These are phyloP conservation scores for Pleurotus pulmonarius DNA, from an alignment of 768 basidiomycete genomes.

Conservation along the genomic window DNA sequence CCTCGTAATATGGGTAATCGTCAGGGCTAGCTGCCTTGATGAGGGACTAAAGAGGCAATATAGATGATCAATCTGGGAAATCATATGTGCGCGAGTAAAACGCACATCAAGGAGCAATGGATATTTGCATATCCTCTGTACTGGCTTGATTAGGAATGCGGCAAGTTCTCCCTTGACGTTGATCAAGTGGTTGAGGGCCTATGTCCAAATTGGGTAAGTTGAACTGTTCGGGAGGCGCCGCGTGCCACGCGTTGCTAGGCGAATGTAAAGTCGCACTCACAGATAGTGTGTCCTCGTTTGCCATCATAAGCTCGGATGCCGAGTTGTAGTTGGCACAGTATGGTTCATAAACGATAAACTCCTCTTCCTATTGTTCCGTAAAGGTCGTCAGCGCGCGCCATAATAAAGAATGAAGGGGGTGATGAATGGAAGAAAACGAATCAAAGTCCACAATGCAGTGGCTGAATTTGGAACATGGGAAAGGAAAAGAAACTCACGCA, in stretches of 20 bases:
- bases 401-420: constrained; percentile 25
- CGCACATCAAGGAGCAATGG: constrained; percentile 88
- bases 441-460: constrained; percentile 34
- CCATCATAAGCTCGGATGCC: constrained; percentile 80
- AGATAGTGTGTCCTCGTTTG: constrained; percentile 80
- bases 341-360: constrained; percentile 94
- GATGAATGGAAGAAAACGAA: constrained; percentile 13
- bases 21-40: constrained; percentile 64
- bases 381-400: constrained; percentile 11
- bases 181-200: constrained; percentile 82
- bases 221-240: constrained; percentile 20
- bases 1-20: constrained; percentile 70
- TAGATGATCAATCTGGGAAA: constrained; percentile 8
- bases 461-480: constrained; percentile 32
- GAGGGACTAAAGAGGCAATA: constrained; percentile 48
- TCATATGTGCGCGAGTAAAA: constrained; percentile 13
- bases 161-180: constrained; percentile 90
- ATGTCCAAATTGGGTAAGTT: constrained; percentile 36
- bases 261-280: constrained; percentile 48
- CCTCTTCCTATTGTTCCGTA: constrained; percentile 80
- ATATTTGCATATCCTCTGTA: constrained; percentile 98
- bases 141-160: constrained; percentile 97
- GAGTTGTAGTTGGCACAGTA: constrained; percentile 95
- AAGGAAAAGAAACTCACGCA: constrained; percentile 53
- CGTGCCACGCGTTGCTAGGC: constrained; percentile 27